These are phyloP conservation scores for Panicum virgatum DNA, from an alignment of 202 grass and related monocot species.

Conservation along the genomic window DNA sequence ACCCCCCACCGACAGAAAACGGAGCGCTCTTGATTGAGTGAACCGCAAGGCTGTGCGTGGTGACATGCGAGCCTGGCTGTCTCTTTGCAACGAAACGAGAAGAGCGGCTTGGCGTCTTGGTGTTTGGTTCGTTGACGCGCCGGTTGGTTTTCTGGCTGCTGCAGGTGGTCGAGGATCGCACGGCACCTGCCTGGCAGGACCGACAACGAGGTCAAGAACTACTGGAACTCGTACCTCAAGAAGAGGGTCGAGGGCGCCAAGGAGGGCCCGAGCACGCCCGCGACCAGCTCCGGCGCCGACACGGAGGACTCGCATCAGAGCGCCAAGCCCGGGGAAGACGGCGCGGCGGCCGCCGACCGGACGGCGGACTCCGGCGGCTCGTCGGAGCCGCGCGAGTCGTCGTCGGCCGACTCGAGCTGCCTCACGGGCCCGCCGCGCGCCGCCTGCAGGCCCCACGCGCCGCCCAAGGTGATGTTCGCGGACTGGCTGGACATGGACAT, in stretches of 20 bases:
- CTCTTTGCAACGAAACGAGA: not conserved
- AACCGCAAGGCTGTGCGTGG: not conserved
- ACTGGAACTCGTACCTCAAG: conserved; percentile 99
- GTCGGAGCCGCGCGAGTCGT: conserved; percentile 58
- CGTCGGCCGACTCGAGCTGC: conserved; percentile 68
- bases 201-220: conserved; percentile 97
- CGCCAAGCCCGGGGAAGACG: not conserved
- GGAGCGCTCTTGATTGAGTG: not conserved
- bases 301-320: conserved; percentile 39
- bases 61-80: not conserved
- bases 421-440: conserved; percentile 28
- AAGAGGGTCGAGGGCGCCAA: conserved; percentile 61
- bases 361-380: conserved; percentile 51
- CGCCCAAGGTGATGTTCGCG: conserved; percentile 83
- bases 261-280: conserved; percentile 22
- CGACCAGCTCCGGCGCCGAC: not conserved
- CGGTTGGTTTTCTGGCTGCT: conserved; percentile 1
- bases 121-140: conserved; percentile 23
- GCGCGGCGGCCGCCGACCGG: not conserved
- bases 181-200: conserved; percentile 80
- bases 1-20: conserved; percentile 62
- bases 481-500: conserved; percentile 70
- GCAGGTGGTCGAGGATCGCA: conserved; percentile 94
- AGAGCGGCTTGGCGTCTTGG: not conserved
- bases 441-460: conserved; percentile 16